Evolutionary conservation across 202 grass and related monocot genomes (phyloP).

Genomic region (Alloteropsis angusta): DNA sequence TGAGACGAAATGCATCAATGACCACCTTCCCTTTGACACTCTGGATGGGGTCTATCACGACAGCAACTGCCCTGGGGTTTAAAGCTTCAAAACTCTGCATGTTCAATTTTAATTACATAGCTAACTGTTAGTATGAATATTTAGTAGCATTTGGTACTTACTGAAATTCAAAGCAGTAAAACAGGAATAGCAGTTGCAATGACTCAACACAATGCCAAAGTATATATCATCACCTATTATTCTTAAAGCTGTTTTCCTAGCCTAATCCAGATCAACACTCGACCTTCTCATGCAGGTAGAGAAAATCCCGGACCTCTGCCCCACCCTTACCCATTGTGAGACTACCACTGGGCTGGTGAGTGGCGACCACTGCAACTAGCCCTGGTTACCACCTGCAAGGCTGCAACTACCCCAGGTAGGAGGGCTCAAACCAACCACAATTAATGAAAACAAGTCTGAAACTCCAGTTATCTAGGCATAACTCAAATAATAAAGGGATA

Average conservation of each 20-base stretch:
- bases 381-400: no score
- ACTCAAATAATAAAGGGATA: background rate
- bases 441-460: background rate
- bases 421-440: no score
- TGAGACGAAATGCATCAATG: constrained; percentile 84
- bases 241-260: background rate
- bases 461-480: background rate
- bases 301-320: no score
- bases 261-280: background rate
- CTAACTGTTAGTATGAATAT: background rate
- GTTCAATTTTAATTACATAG: background rate
- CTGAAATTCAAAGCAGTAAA: background rate
- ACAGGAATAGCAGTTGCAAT: background rate
- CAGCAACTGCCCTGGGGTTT: constrained; percentile 81
- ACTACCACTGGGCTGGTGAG: no score
- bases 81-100: constrained; percentile 91
- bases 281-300: no score
- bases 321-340: no score
- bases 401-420: no score
- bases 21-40: constrained; percentile 94
- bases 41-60: constrained; percentile 92
- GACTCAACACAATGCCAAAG: background rate
- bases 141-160: background rate
- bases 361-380: no score
- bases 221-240: background rate